phyloP scores from a whole-genome alignment of 1,139 yeast genomes.

The Hansenula lynferdii region DNA sequence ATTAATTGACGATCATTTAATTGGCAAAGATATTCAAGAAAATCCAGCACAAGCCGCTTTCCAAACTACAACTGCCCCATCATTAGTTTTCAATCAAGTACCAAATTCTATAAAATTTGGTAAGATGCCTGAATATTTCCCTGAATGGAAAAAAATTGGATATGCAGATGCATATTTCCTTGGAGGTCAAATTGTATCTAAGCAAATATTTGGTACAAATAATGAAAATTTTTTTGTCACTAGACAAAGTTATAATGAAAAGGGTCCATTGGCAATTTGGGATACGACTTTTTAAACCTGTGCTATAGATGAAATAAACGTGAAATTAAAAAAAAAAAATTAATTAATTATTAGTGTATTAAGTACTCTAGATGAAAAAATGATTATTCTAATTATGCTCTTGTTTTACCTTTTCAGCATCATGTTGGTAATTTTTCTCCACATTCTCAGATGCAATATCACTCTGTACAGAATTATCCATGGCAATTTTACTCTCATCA shows the following conservation, averaged over 20 bases:
- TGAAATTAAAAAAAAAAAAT: neutral
- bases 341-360: neutral
- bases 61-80: constrained; percentile 26
- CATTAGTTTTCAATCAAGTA: constrained; percentile 49
- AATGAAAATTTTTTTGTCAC: constrained; percentile 63
- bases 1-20: constrained; percentile 55
- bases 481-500: constrained; percentile 15
- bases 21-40: constrained; percentile 29
- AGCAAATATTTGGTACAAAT: constrained; percentile 71
- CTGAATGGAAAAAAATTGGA: constrained; percentile 88
- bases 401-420: neutral
- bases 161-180: constrained; percentile 74
- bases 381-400: no score
- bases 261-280: constrained; percentile 68
- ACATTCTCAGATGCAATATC: neutral
- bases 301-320: neutral
- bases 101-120: constrained; percentile 69
- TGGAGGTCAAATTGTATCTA: constrained; percentile 86
- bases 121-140: constrained; percentile 85
- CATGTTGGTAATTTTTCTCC: neutral
- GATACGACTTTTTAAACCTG: constrained; percentile 36
- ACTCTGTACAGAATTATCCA: neutral
- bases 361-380: neutral
- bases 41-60: constrained; percentile 26
- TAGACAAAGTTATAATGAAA: constrained; percentile 67